Evolutionary conservation across 2,329 filamentous ascomycete genomes (phyloP), one percentile per base, ranked within the genome.

Genomic region (Blastomyces gilchristii): DNA sequence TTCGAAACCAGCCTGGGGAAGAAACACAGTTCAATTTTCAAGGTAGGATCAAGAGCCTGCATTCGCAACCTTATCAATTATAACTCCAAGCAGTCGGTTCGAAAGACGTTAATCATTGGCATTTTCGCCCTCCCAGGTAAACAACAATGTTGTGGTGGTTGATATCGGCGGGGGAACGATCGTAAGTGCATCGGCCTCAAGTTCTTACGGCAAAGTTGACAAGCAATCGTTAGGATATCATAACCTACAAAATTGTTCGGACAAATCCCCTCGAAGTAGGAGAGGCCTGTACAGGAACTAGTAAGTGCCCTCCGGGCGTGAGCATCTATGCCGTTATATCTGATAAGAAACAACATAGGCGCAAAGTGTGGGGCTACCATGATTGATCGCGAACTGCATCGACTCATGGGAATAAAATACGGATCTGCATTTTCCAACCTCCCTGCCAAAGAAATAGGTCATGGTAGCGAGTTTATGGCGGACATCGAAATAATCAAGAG

Each of bases 401-500:
- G 64, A 8, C 66, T 67, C 41, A 68, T 73, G 66, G 22, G 52
- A 16, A 12, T 62, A 28, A 68, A 53, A 8, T 74, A 71, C 61
- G 70, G 71, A 1, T 7, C 28, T 2, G 65, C 63, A 1, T 73
- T 71, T 63, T 63, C 61, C 2, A 25, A 39, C 2, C 41, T 72
- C 34, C 34, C 60, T 31, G 25, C 58, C 0, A 60, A 66, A 47
- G 66, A 67, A 56, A 69, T 62, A 9, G 67, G 67, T 0, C 63
- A 67, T 3, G 69, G 69, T 1, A 70, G 68, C n/a, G 16, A 58
- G 14, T 71, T 73, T 63, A 73, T 73, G 71, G 63, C 65, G 22
- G 63, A 66, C 0, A 73, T 72, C 31, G 72, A 74, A 58, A 31
- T 47, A 0, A 28, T 65, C 14, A 74, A 74, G 39, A 63, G 58